Percentiles rank a stretch among this genome's conserved stretches.
Evolutionary conservation across 768 basidiomycete species (phyloP).

Genomic region (Pleurotus pulmonarius): DNA sequence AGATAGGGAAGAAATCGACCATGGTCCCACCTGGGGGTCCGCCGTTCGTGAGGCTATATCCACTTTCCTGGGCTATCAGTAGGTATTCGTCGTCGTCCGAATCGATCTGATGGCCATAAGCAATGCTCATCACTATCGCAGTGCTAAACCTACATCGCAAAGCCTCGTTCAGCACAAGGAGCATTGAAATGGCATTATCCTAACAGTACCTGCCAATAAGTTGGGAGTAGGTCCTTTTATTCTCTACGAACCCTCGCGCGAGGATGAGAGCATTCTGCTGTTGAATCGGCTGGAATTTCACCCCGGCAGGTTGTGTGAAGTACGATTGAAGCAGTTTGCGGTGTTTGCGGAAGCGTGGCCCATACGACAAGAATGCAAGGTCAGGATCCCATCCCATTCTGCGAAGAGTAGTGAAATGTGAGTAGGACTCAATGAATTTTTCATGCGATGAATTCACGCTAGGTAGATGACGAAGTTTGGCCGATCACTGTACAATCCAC

Average conservation of each 20-base stretch:
- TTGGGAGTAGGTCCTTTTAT: neutral
- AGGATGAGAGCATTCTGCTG: neutral
- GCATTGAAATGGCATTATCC: neutral
- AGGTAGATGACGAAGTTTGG: constrained; percentile 16
- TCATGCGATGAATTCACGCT: constrained; percentile 10
- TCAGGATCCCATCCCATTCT: constrained; percentile 5
- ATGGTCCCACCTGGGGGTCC: constrained; percentile 16
- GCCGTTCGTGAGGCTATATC: constrained; percentile 9
- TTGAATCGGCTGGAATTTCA: neutral
- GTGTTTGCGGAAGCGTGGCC: constrained; percentile 17
- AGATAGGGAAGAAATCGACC: constrained; percentile 20
- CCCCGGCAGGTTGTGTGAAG: neutral
- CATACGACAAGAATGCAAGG: constrained; percentile 15
- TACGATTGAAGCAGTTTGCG: constrained; percentile 14
- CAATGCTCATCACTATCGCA: constrained; percentile 17
- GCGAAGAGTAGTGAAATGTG: neutral
- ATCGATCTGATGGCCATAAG: constrained; percentile 19
- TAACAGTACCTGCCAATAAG: neutral
- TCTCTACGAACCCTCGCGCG: neutral
- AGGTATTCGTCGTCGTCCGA: constrained; percentile 20
- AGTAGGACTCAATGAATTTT: neutral
- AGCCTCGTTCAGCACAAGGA: too few species aligned
- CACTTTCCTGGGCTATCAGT: constrained; percentile 13
- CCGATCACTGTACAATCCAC: constrained; percentile 23
- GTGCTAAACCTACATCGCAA: constrained; percentile 17